Base-by-base conservation (phyloP, 2,329 filamentous ascomycete species). In the Trichoderma endophyticum region DNA sequence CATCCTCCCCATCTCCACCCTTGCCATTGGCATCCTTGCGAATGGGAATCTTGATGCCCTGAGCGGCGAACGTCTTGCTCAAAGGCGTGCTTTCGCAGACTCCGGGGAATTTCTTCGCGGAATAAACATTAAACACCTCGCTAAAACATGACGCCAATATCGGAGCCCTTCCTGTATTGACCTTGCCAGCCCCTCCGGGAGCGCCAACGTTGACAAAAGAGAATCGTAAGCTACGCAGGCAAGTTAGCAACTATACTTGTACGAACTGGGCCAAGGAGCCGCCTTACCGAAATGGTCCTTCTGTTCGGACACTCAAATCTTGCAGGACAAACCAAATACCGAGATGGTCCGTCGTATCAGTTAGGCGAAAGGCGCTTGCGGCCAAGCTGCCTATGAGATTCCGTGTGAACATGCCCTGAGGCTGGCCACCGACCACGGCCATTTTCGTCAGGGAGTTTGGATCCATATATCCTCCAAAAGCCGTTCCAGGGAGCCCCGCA, bases 261-360 rank as follows among this genome's bases (percentile, higher is more conserved):
- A 36, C 9, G n/a, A 28, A 21, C 39, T 28, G 3, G 2, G 11
- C 21, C 26, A 26, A n/a, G 36, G 32, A 26, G 26, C 30, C 24
- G 21, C 36, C 81, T 77, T 86, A 97, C 93, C 95, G 88, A 81
- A 98, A 99, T 73, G 86, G 89, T 12, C 96, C 96, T 81, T 98
- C 96, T 0, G 94, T 97, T 60, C 96, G 89, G 36, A 99, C 95
- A 77, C 94, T 97, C 57, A 99, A 85, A 82, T 99, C 96, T 80
- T 98, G 95, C 68, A 98, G 85, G 60, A 99, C 93, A 78, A 99
- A 99, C 95, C 95, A 99, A 75, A 97, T 94, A 2, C 95, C 95
- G 65, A 93, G 90, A 80, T 93, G 93, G 75, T 93, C 91, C 18
- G 92, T 85, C 0, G 90, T 89, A 76, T 98, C 95, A 3, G 89